A percentile compares a stretch with the other conserved stretches of the same genome.
These are phyloP conservation scores for Boletus rufocinnamomeus DNA, from an alignment of 768 basidiomycete species.

Conservation along the genomic window DNA sequence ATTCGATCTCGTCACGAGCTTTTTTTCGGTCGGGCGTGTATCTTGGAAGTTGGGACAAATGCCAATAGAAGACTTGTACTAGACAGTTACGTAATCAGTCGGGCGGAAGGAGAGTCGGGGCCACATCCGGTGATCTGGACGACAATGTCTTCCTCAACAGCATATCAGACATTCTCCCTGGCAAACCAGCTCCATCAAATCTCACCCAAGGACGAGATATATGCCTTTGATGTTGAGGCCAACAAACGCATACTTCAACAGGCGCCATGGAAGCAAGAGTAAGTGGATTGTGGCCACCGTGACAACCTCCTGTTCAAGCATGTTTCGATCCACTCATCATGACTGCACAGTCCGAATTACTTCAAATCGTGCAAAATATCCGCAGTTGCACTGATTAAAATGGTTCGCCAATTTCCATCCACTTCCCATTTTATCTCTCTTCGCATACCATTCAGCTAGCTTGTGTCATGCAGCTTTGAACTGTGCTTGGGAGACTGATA, in stretches of 20 bases:
- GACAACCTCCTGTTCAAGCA: conserved; percentile 4
- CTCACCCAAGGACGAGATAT: conserved; percentile 78
- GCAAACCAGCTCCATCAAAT: conserved; percentile 70
- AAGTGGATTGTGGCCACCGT: conserved; percentile 30
- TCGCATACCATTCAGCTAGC: neutral
- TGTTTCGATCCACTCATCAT: conserved; percentile 1
- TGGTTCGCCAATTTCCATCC: conserved; percentile 48
- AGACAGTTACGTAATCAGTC: neutral
- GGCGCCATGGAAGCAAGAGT: conserved; percentile 89
- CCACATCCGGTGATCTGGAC: neutral
- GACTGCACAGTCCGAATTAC: conserved; percentile 61
- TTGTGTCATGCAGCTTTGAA: neutral
- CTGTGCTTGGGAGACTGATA: neutral
- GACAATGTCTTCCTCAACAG: conserved; percentile 50
- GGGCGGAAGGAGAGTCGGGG: neutral
- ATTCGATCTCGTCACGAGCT: too few relatives aligned
- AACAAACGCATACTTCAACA: conserved; percentile 66
- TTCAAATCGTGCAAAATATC: conserved; percentile 94
- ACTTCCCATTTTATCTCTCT: neutral
- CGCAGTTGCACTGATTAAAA: conserved; percentile 93
- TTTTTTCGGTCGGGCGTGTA: too few relatives aligned
- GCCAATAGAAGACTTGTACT: too few relatives aligned
- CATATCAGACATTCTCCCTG: conserved; percentile 73
- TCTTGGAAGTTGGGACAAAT: too few relatives aligned
- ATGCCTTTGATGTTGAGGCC: conserved; percentile 68